A percentile compares a stretch with the other conserved stretches of the same genome.
Conservation (phyloP, 78 protist genomes). For the Dictyostelium citrinum region DNA sequence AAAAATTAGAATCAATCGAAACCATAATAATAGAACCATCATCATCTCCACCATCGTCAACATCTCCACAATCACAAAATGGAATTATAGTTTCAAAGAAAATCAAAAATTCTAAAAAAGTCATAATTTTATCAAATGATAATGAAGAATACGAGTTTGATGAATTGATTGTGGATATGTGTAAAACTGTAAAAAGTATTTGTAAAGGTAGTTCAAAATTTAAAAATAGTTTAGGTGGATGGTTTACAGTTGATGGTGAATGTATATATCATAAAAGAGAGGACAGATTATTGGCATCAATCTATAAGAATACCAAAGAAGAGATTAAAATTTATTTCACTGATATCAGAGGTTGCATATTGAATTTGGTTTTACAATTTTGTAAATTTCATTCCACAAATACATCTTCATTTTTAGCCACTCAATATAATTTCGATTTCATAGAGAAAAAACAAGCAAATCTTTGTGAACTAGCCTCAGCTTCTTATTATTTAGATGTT, state of each 20-base stretch:
- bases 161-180: background rate
- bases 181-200: background rate
- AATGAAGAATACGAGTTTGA: background rate
- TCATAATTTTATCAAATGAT: background rate
- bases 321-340: background rate
- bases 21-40: background rate
- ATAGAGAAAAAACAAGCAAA: background rate
- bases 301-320: background rate
- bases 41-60: background rate
- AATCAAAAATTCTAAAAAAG: background rate
- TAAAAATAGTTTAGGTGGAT: background rate
- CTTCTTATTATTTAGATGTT: slow-evolving; percentile 28
- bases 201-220: background rate
- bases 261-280: background rate
- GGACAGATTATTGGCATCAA: background rate
- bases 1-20: too few relatives aligned
- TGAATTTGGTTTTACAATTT: background rate
- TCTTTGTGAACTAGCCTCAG: background rate
- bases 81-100: background rate
- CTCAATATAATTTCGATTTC: background rate
- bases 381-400: background rate
- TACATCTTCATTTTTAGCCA: background rate
- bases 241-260: background rate
- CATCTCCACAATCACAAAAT: background rate
- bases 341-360: background rate